phyloP scores from a whole-genome alignment of 768 basidiomycete genomes.

The Lanmaoa rubissima region DNA sequence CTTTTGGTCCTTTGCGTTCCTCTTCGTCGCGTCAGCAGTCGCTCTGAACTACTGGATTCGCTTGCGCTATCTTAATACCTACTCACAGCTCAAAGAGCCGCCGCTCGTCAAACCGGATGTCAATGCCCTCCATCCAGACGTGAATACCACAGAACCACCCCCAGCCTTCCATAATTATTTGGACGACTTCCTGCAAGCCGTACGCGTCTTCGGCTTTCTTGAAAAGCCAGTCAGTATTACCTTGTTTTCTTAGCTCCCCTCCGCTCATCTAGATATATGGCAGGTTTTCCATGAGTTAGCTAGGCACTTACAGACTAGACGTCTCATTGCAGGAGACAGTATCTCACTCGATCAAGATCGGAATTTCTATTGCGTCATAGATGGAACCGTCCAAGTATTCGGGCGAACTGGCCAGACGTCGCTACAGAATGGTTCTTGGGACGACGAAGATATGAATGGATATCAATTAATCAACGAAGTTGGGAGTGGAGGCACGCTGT shows the following conservation, averaged over 20 bases:
- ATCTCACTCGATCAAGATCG: slow-evolving; percentile 88
- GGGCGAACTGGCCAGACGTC: slow-evolving; percentile 62
- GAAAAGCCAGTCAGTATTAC: slow-evolving; percentile 81
- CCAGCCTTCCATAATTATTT: slow-evolving; percentile 93
- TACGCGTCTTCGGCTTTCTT: slow-evolving; percentile 93
- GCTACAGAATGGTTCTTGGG: slow-evolving; percentile 60
- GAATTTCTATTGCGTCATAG: slow-evolving; percentile 97
- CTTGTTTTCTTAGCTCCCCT: not conserved
- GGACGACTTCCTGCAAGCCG: slow-evolving; percentile 95
- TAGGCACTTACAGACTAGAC: slow-evolving; percentile 89
- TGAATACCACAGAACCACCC: slow-evolving; percentile 70
- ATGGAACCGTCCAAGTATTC: slow-evolving; percentile 95
- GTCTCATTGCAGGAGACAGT: slow-evolving; percentile 95
- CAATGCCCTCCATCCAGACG: slow-evolving; percentile 88
- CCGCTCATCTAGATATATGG: not conserved
- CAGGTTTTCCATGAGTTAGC: slow-evolving; percentile 97
- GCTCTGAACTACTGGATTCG: slow-evolving; percentile 84
- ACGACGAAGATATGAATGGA: slow-evolving; percentile 88
- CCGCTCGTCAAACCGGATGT: slow-evolving; percentile 81
- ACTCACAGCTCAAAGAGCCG: slow-evolving; percentile 74
- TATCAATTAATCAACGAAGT: slow-evolving; percentile 97
- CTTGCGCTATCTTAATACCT: slow-evolving; percentile 74
- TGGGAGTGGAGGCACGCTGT: slow-evolving; percentile 90
- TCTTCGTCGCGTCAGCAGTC: slow-evolving; percentile 65
- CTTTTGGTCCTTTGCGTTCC: slow-evolving; percentile 85